Evolutionary conservation across 192 early-diverging fungal genomes (phyloP).

Genomic region (Entomortierella chlamydospora): DNA sequence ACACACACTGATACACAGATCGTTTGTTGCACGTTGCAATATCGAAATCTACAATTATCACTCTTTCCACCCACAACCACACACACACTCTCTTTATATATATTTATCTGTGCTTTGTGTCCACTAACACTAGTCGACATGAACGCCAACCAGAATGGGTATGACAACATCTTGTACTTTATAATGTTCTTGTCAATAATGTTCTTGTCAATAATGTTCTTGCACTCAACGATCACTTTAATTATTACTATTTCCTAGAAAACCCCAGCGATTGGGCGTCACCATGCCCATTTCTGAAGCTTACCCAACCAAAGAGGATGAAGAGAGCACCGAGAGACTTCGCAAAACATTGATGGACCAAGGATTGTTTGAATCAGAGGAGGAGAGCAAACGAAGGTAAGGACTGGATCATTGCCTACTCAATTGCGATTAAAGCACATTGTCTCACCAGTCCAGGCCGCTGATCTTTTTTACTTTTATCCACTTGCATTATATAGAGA

Average conservation of each 20-base stretch:
- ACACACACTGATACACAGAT: no score
- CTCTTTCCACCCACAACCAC: no score
- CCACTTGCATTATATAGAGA: constrained; percentile 63
- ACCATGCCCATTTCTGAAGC: constrained; percentile 81
- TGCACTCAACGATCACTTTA: no score
- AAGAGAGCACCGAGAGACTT: constrained; percentile 76
- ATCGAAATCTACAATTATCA: no score
- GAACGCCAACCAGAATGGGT: constrained; percentile 19
- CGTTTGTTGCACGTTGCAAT: no score
- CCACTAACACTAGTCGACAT: not conserved
- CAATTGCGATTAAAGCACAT: no score
- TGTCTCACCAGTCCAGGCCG: no score
- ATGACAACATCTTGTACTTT: not conserved
- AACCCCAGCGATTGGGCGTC: constrained; percentile 69
- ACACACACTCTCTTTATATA: no score
- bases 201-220: no score
- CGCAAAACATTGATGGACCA: constrained; percentile 76
- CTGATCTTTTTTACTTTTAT: no score
- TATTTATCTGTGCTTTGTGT: no score
- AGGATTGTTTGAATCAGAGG: constrained; percentile 89
- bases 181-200: not conserved
- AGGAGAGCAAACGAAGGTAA: constrained; percentile 86
- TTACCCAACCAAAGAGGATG: constrained; percentile 73
- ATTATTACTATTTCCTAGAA: not conserved
- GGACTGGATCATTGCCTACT: not conserved